Evolutionary conservation across 2,329 filamentous ascomycete genomes (phyloP), one percentile per base, ranked within the genome.

Genomic region (Beauveria australis): DNA sequence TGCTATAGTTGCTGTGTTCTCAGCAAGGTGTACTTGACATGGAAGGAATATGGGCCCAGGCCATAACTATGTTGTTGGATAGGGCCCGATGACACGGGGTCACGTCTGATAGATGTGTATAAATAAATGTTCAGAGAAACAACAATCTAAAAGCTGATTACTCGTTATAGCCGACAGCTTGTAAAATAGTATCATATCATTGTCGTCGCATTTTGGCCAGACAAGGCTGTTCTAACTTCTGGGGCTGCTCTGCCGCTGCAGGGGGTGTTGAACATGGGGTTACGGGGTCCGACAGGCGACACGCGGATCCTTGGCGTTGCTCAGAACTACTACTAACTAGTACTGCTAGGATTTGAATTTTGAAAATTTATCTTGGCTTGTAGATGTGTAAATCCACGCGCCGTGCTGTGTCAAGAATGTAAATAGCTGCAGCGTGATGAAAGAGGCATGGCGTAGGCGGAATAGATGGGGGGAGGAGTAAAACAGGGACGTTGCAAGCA

Each of bases 401-500:
- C 22, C n/a, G 22, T 6, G 10, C 19, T 47, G 44, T 7, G 44
- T 24, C 22, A 12, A 22, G 5, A 24, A 26, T 26, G 14, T n/a
- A n/a, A n/a, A n/a, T 24, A 16, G 12, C 19, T 26, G 47, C 47
- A 33, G 26, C 19, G 47, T n/a, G 9, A 30, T 49, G 26, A 49
- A 30, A 30, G 26, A 30, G 26, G 26, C 16, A 18, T 49, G 16
- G 18, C 47, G 18, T 14, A 37, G 33, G 28, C 48, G 48, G 28
- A 26, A 40, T 24, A 10, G n/a, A 5, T 26, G 53, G 53, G 24
- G 53, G 24, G 14, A 3, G 30, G 24, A 18, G 18, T 57, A 46
- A 57, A 57, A 57, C 44, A 49, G n/a, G 54, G 44, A 41, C 30
- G 44, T 49, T 57, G 54, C 44, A 49, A 57, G 44, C 8, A 8